A percentile compares a stretch with the other conserved stretches of the same genome.
Evolutionary conservation across 345 rosid genomes (phyloP).

Genomic region (Streptanthus diversifolius): DNA sequence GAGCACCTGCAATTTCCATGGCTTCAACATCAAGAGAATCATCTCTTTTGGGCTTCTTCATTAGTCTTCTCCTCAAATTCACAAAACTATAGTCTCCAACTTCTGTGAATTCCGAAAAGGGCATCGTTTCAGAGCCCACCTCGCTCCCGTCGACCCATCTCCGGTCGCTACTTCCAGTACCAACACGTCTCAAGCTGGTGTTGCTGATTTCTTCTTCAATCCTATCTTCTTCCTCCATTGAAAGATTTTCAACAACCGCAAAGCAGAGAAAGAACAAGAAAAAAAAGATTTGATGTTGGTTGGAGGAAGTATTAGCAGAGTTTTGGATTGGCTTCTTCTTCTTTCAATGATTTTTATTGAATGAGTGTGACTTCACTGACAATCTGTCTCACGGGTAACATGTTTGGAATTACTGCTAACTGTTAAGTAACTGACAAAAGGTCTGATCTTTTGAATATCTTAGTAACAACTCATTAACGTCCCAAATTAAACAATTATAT

Average conservation of each 20-base stretch:
- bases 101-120: constrained; percentile 41
- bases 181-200: constrained; percentile 40
- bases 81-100: constrained; percentile 43
- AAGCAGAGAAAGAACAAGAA: neutral
- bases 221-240: constrained; percentile 63
- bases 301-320: constrained; percentile 20
- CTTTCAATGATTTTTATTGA: neutral
- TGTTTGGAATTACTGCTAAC: neutral
- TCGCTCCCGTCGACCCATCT: constrained; percentile 96
- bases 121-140: constrained; percentile 62
- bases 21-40: constrained; percentile 97
- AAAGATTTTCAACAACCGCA: neutral
- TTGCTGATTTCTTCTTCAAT: constrained; percentile 66
- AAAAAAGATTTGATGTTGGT: neutral
- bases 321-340: constrained; percentile 1
- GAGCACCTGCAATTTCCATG: constrained; percentile 78
- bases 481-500: neutral
- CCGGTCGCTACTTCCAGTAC: constrained; percentile 54
- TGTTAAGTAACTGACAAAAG: constrained; percentile 12
- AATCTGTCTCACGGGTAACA: constrained; percentile 13
- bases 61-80: constrained; percentile 66
- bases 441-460: neutral
- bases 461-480: neutral
- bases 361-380: constrained; percentile 26
- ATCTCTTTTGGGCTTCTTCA: constrained; percentile 63